These are phyloP conservation scores for Solanum paucissectum DNA, from an alignment of 257 asterid species.

Conservation along the genomic window DNA sequence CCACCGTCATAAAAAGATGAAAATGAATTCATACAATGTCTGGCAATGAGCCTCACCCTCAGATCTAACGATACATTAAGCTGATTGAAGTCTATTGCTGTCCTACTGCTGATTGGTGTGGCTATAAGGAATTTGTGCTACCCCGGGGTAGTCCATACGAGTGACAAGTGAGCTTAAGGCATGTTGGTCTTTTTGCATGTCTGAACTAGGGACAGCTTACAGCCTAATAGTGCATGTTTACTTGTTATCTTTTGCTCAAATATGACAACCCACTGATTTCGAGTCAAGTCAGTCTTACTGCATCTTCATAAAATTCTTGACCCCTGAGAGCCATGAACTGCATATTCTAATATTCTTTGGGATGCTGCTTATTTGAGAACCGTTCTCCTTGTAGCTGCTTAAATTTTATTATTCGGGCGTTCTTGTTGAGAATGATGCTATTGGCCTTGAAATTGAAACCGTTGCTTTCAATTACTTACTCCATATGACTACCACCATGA, in stretches of 20 bases:
- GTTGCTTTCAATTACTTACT: not conserved
- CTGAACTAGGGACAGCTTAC: not conserved
- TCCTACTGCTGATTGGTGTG: not conserved
- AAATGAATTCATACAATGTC: not conserved
- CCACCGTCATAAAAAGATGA: not conserved
- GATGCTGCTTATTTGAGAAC: not conserved
- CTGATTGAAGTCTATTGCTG: not conserved
- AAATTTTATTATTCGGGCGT: not conserved
- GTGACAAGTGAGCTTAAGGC: not conserved
- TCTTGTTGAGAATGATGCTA: not conserved
- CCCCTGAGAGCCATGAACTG: not conserved
- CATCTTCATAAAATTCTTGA: not conserved
- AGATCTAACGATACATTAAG: not conserved
- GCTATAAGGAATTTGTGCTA: not conserved
- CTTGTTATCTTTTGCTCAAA: not conserved
- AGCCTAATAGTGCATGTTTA: not conserved
- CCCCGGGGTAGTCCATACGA: not conserved
- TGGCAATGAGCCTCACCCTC: not conserved
- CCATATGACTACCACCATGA: not conserved
- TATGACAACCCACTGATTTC: not conserved
- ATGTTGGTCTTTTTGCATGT: not conserved
- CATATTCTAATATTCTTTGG: not conserved
- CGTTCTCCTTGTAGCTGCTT: not conserved
- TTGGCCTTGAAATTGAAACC: not conserved
- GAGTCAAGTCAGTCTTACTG: not conserved